These are phyloP conservation scores for Cladosporium phlei DNA, from an alignment of 2,329 filamentous ascomycete species.

Conservation along the genomic window DNA sequence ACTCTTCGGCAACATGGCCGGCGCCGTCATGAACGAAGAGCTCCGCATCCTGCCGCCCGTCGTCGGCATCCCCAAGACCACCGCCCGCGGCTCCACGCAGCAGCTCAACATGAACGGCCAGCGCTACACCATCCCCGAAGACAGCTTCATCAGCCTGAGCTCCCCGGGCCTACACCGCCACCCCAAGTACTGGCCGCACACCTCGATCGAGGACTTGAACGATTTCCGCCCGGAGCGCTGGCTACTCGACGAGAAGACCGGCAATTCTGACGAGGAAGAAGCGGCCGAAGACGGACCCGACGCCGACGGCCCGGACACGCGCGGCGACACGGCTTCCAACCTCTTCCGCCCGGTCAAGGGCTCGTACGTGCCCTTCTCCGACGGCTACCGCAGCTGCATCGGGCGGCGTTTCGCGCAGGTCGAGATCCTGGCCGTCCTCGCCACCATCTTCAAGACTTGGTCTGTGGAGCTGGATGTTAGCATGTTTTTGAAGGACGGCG, in stretches of 20 bases:
- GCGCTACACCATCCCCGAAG: constrained; percentile 54
- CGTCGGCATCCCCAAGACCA: constrained; percentile 65
- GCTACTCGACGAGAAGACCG: constrained; percentile 43
- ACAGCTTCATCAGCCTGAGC: constrained; percentile 52
- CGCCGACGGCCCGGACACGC: constrained; percentile 55
- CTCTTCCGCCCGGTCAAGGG: constrained; percentile 55
- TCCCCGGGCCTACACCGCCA: constrained; percentile 59
- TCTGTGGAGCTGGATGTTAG: constrained; percentile 66
- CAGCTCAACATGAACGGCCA: constrained; percentile 55
- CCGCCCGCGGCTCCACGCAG: constrained; percentile 45
- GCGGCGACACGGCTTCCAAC: constrained; percentile 54
- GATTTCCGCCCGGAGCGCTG: constrained; percentile 70
- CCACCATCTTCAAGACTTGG: constrained; percentile 52
- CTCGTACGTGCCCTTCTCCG: constrained; percentile 53
- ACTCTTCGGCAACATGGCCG: constrained; percentile 65
- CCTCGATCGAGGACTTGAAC: constrained; percentile 53
- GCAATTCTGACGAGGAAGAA: constrained; percentile 31
- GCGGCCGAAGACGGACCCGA: constrained; percentile 31
- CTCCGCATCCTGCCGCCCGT: constrained; percentile 69
- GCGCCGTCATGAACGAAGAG: constrained; percentile 73
- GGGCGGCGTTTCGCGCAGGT: constrained; percentile 54
- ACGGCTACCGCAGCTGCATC: constrained; percentile 52
- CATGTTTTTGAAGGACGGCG: constrained; percentile 39
- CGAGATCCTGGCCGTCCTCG: constrained; percentile 51
- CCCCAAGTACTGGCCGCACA: constrained; percentile 65